Conservation (phyloP, 257 asterid genomes). For the Solanum arcanum region DNA sequence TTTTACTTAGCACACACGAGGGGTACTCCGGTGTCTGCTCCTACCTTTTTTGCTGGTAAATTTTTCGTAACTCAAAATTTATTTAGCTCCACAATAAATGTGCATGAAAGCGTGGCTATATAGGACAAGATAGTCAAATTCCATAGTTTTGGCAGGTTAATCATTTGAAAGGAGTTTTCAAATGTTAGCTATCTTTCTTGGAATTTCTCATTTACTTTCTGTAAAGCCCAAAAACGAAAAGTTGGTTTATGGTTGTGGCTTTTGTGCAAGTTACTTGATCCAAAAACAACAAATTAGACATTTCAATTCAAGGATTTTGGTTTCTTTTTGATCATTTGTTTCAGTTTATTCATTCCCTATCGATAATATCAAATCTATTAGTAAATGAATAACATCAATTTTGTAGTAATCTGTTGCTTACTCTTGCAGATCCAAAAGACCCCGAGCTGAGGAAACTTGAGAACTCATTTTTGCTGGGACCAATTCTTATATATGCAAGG, state of each 20-base stretch:
- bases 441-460: conserved; percentile 68
- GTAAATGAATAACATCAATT: background rate
- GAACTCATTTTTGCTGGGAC: conserved; percentile 81
- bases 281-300: background rate
- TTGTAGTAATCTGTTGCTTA: background rate
- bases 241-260: background rate
- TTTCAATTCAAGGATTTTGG: background rate
- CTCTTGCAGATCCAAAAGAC: conserved; percentile 65
- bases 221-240: background rate
- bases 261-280: background rate
- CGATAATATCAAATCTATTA: background rate
- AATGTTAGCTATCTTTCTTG: background rate
- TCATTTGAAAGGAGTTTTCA: background rate
- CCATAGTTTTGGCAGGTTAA: background rate
- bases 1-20: conserved; percentile 75
- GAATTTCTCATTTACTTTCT: background rate
- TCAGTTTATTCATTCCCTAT: background rate
- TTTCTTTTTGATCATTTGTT: background rate
- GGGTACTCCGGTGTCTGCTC: conserved; percentile 84
- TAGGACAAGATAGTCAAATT: background rate
- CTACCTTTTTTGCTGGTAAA: conserved; percentile 78
- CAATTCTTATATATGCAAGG: conserved; percentile 85
- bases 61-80: background rate
- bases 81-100: background rate
- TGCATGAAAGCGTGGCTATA: background rate